A percentile compares a stretch with the other conserved stretches of the same genome.
These are phyloP conservation scores for Coniosporium tulheliwenetii DNA, from an alignment of 2,329 filamentous ascomycete genomes.

Conservation along the genomic window DNA sequence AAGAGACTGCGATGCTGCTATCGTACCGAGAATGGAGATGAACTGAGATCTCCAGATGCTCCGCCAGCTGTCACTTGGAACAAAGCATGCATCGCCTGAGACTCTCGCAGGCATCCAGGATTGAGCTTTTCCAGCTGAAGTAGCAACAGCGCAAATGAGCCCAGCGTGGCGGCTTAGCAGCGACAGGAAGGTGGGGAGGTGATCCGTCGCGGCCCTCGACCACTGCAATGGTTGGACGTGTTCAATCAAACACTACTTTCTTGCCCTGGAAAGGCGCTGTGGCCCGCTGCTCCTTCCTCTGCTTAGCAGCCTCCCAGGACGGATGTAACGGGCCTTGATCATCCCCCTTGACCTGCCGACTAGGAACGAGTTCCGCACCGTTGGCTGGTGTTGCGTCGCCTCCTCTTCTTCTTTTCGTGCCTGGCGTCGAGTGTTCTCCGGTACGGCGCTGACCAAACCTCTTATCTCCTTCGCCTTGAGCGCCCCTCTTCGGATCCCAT, in stretches of 20 bases:
- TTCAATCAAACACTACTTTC: slow-evolving; percentile 46
- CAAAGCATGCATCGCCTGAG: too few relatives aligned
- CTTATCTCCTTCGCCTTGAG: slow-evolving; percentile 18
- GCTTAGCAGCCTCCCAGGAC: slow-evolving; percentile 48
- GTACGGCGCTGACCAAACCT: slow-evolving; percentile 10
- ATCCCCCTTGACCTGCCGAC: slow-evolving; percentile 19
- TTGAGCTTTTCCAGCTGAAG: too few relatives aligned
- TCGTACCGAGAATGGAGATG: too few relatives aligned
- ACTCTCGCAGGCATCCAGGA: too few relatives aligned
- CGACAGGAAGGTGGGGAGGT: too few relatives aligned
- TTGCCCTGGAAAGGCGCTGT: slow-evolving; percentile 39
- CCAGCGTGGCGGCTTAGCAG: too few relatives aligned
- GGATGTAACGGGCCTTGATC: slow-evolving; percentile 44
- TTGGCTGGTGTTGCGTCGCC: slow-evolving; percentile 17
- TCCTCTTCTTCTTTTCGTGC: slow-evolving; percentile 8
- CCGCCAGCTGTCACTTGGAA: too few relatives aligned
- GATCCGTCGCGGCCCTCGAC: too few relatives aligned
- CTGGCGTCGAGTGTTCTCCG: slow-evolving; percentile 3
- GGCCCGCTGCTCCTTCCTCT: slow-evolving; percentile 38
- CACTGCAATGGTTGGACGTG: too few relatives aligned
- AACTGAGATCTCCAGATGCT: too few relatives aligned
- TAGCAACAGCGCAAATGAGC: too few relatives aligned
- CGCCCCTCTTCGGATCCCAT: slow-evolving; percentile 44
- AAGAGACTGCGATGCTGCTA: too few relatives aligned
- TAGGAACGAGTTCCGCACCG: slow-evolving; percentile 8